A percentile compares a stretch with the other conserved stretches of the same genome.
phyloP scores from a whole-genome alignment of 2,329 filamentous ascomycete genomes.

The Monilinia fructicola region DNA sequence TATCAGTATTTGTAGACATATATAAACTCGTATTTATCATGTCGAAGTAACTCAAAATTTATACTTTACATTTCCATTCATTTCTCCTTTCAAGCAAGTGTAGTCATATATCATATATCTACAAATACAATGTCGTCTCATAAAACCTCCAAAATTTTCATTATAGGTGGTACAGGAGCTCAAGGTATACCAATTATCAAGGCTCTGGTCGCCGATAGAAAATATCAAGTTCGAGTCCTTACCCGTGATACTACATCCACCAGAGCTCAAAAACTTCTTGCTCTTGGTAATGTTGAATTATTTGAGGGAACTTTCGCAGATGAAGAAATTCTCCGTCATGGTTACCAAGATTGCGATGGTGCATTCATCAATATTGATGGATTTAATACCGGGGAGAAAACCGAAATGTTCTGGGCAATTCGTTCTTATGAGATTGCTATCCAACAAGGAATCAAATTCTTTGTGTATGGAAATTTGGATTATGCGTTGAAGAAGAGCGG shows the following conservation, averaged over 20 bases:
- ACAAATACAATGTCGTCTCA: constrained; percentile 21
- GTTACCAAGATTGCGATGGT: constrained; percentile 48
- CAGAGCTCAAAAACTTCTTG: constrained; percentile 46
- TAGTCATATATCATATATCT: too few relatives aligned
- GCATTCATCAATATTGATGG: constrained; percentile 56
- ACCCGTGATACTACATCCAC: constrained; percentile 48
- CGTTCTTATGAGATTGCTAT: constrained; percentile 46
- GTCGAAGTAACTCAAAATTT: constrained; percentile 36
- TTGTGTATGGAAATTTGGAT: constrained; percentile 52
- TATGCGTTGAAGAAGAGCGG: constrained; percentile 50
- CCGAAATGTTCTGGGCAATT: constrained; percentile 51
- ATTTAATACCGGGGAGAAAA: constrained; percentile 54
- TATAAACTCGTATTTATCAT: constrained; percentile 55
- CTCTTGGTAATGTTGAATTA: constrained; percentile 49
- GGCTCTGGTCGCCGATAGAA: constrained; percentile 45
- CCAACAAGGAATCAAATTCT: constrained; percentile 46
- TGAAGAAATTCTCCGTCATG: constrained; percentile 47
- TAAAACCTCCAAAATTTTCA: constrained; percentile 37
- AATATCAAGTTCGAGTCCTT: constrained; percentile 49
- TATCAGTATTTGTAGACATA: constrained; percentile 47
- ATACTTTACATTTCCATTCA: background rate
- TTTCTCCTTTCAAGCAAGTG: background rate
- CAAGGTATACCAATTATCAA: constrained; percentile 51
- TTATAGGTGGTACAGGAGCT: constrained; percentile 53
- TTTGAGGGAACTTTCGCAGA: constrained; percentile 50